Conservation (phyloP, 768 basidiomycete genomes). For the Macrolepiota dolichaula region DNA sequence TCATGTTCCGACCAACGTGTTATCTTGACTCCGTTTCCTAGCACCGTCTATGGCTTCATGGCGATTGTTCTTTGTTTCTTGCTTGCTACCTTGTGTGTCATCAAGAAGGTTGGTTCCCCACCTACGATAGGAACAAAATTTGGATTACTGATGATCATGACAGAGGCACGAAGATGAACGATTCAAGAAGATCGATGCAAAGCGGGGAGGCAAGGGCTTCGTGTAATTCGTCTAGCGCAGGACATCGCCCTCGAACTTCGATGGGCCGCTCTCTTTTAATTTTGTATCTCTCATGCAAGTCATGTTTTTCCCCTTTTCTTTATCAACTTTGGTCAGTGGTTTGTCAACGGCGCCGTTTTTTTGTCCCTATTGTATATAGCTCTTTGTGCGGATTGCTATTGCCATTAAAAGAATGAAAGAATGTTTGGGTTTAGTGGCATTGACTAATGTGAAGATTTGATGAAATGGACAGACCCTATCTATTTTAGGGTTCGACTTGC, state of each 20-base stretch:
- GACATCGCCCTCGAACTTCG: neutral
- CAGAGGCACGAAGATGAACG: constrained; percentile 80
- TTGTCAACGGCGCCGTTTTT: neutral
- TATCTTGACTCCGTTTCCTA: constrained; percentile 20
- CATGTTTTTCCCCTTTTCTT: neutral
- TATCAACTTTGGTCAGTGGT: neutral
- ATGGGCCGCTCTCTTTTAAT: neutral
- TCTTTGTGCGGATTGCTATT: constrained; percentile 5
- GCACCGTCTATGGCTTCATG: constrained; percentile 80
- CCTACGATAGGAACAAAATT: neutral
- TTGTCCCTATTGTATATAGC: neutral
- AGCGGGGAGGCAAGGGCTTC: constrained; percentile 84
- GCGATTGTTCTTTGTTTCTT: constrained; percentile 72
- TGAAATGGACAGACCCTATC: neutral
- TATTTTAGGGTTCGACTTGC: neutral
- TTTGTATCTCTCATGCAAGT: neutral
- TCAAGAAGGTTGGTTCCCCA: constrained; percentile 59
- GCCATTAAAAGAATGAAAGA: neutral
- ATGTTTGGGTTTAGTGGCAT: neutral
- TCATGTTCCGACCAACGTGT: neutral
- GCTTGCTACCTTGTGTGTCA: constrained; percentile 80
- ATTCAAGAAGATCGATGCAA: constrained; percentile 86
- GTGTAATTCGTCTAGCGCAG: constrained; percentile 40
- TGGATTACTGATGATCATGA: constrained; percentile 2
- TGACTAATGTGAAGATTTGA: neutral